Base-by-base conservation (phyloP, 1,284 basidiomycete species). In the Acaromyces ingoldii region DNA sequence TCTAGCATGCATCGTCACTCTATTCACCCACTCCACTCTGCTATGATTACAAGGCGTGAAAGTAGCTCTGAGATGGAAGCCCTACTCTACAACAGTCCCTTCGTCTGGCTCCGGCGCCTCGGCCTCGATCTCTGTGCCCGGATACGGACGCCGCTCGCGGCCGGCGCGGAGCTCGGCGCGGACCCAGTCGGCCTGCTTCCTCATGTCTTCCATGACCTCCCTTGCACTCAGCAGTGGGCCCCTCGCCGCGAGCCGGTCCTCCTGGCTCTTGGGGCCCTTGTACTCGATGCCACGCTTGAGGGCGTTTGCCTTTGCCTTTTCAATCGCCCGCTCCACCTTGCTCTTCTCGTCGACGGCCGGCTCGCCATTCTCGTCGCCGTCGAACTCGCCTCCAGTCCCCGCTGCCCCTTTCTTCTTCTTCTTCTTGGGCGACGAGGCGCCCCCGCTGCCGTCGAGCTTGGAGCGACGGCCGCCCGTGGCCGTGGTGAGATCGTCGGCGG, bases 401-500 rank as follows among this genome's bases (percentile, higher is more conserved):
- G n/a, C n/a, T n/a, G n/a, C n/a, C n/a, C n/a, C n/a, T n/a, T n/a
- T n/a, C n/a, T n/a, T n/a, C 64, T 63, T 70, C 65, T 58, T 76
- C 58, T 62, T 67, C 63, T 70, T 78, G 9, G 45, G 48, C 30
- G 53, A 55, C 53, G 49, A 4, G 52, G 63, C 7, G 49, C 57
- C 34, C 55, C 63, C 51, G 17, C 31, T 36, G 19, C 65, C 67
- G 13, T 62, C 58, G 21, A 65, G 62, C 70, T 67, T 77, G 58
- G 57, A 76, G 54, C 67, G 78, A 40, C 59, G 67, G 26, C 75
- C 67, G 5, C 77, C 64, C 0, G 78, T 76, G 36, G 76, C 72
- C 11, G 77, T 77, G 41, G 77, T 76, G 34, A 76, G 75, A 44
- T 79, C 76, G 13, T 75, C 67, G 3, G 72, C 76, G 0, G 77